These are phyloP conservation scores for Apophysomyces elegans DNA, from an alignment of 371 early-diverging fungal species.

Conservation along the genomic window DNA sequence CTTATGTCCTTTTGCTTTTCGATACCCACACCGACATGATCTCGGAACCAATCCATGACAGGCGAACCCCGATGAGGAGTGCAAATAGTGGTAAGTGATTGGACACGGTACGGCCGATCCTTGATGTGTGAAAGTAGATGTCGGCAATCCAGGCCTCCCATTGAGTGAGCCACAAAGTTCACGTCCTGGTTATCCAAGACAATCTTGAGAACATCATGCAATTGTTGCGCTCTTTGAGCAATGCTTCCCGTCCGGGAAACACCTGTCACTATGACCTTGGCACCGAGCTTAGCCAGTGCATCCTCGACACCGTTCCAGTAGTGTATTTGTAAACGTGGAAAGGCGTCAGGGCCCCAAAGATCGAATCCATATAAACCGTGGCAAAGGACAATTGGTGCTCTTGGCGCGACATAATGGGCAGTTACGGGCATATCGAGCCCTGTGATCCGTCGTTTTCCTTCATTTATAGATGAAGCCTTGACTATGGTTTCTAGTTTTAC, in stretches of 20 bases:
- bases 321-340: conserved; percentile 76
- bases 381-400: conserved; percentile 77
- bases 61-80: conserved; percentile 92
- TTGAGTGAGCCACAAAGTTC: conserved; percentile 83
- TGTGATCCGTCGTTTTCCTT: background rate
- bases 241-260: conserved; percentile 81
- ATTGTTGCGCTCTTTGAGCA: conserved; percentile 68
- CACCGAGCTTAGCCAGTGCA: conserved; percentile 71
- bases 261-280: conserved; percentile 72
- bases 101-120: conserved; percentile 65
- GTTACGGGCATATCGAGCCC: conserved; percentile 26
- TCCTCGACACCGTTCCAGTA: conserved; percentile 85
- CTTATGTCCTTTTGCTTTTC: background rate
- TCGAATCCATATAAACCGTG: conserved; percentile 88
- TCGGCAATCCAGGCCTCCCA: conserved; percentile 89
- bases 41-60: conserved; percentile 92
- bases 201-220: conserved; percentile 61
- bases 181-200: conserved; percentile 54
- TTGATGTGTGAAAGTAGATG: conserved; percentile 81
- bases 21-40: conserved; percentile 67
- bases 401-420: conserved; percentile 64
- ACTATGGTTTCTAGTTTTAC: background rate
- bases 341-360: conserved; percentile 63
- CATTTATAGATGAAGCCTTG: background rate
- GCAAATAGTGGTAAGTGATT: conserved; percentile 85